phyloP scores from a whole-genome alignment of 495 filamentous ascomycete species.

The Aspergillus hancockii region DNA sequence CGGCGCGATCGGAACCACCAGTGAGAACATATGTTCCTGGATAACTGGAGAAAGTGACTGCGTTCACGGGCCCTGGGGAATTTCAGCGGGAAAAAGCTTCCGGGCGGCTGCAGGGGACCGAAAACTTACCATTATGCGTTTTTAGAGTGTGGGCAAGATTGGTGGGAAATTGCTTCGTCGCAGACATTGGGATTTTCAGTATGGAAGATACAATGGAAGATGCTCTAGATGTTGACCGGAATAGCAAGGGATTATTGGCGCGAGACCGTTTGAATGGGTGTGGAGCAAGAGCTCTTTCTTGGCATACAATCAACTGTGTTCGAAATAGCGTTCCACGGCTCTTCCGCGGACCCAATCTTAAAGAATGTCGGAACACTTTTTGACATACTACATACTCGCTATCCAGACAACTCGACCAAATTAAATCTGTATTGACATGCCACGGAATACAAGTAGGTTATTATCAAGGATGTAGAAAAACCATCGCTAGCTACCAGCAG shows the following conservation, averaged over 20 bases:
- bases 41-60: slow-evolving; percentile 42
- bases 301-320: background rate
- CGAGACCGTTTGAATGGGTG: background rate
- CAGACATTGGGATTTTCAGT: slow-evolving; percentile 29
- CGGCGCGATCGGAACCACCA: slow-evolving; percentile 79
- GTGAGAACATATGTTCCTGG: slow-evolving; percentile 65
- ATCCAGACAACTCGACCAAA: slow-evolving; percentile 5
- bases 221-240: background rate
- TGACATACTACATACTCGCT: background rate
- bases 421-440: slow-evolving; percentile 40
- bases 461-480: slow-evolving; percentile 52
- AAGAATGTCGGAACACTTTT: background rate
- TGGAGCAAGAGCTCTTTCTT: background rate
- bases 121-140: slow-evolving; percentile 44
- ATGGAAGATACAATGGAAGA: background rate
- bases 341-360: background rate
- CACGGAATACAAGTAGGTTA: slow-evolving; percentile 49
- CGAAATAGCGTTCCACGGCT: background rate
- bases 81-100: slow-evolving; percentile 1
- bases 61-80: slow-evolving; percentile 39
- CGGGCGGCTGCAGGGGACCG: background rate
- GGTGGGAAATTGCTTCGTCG: slow-evolving; percentile 33
- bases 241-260: background rate
- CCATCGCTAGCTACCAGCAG: slow-evolving; percentile 52
- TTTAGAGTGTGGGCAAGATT: slow-evolving; percentile 44